phyloP scores from a whole-genome alignment of 129 eudicot genomes.

The Saposhnikovia divaricata region DNA sequence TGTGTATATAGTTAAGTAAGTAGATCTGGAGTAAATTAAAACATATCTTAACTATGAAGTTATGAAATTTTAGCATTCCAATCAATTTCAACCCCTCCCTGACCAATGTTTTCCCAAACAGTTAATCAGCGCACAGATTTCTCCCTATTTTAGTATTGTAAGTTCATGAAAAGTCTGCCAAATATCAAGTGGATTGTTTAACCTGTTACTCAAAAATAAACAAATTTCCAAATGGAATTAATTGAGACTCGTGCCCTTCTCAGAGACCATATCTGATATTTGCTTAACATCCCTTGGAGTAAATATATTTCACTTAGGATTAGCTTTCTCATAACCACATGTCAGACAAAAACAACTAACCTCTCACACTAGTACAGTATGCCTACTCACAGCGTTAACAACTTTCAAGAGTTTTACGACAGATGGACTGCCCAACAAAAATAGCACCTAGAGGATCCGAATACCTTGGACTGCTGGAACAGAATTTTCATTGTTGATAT shows the following conservation, averaged over 20 bases:
- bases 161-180: neutral
- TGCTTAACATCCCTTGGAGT: neutral
- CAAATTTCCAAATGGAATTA: neutral
- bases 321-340: neutral
- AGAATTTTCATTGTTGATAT: no score
- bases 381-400: neutral
- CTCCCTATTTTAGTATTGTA: no score
- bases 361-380: neutral
- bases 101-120: no score
- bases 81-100: neutral
- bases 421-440: conserved; percentile 4
- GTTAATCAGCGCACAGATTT: no score
- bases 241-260: neutral
- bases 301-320: neutral
- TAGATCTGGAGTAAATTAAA: no score
- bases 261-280: neutral
- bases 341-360: neutral
- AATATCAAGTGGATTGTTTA: neutral
- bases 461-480: no score
- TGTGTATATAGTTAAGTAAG: no score
- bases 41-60: neutral
- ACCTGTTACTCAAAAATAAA: neutral
- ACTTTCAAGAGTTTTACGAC: conserved; percentile 1
- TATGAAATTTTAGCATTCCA: neutral
- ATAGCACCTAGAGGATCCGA: conserved; percentile 2